A percentile compares a stretch with the other conserved stretches of the same genome.
Evolutionary conservation across 1,139 yeast species (phyloP).

Genomic region (Taphrina betulina): DNA sequence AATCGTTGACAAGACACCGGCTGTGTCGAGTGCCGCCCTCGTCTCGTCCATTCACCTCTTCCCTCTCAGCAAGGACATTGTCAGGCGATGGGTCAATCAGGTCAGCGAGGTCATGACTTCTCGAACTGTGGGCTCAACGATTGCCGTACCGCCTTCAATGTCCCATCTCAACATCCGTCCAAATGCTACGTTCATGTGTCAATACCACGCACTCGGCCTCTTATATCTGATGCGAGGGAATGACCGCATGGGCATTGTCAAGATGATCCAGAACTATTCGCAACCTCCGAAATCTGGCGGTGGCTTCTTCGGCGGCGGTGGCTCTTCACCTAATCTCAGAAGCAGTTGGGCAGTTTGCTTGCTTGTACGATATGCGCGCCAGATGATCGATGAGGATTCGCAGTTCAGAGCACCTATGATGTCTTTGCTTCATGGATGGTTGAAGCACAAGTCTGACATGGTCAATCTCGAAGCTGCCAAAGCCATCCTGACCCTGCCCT

Average conservation of each 20-base stretch:
- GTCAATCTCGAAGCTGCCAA: constrained; percentile 94
- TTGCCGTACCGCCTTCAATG: constrained; percentile 30
- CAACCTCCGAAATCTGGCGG: constrained; percentile 24
- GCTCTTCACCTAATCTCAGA: constrained; percentile 50
- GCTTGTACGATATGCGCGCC: constrained; percentile 77
- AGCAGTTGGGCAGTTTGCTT: constrained; percentile 70
- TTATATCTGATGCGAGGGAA: constrained; percentile 83
- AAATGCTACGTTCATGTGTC: constrained; percentile 66
- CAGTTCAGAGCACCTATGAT: constrained; percentile 48
- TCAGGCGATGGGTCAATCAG: constrained; percentile 90
- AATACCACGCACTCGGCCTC: constrained; percentile 92
- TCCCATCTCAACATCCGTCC: constrained; percentile 34
- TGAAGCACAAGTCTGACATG: constrained; percentile 81
- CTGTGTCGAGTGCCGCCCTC: constrained; percentile 87
- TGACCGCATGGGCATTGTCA: constrained; percentile 91
- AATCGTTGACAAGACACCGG: constrained; percentile 85
- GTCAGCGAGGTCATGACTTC: constrained; percentile 81
- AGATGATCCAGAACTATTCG: constrained; percentile 73
- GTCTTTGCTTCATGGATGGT: constrained; percentile 67
- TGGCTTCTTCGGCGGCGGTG: constrained; percentile 31
- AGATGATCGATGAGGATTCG: constrained; percentile 60
- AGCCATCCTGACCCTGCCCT: constrained; percentile 64
- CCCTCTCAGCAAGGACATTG: constrained; percentile 87
- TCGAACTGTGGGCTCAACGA: constrained; percentile 49
- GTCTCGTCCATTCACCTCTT: constrained; percentile 85